Conservation (phyloP, 1,284 basidiomycete genomes). For the Dichomitus squalens region DNA sequence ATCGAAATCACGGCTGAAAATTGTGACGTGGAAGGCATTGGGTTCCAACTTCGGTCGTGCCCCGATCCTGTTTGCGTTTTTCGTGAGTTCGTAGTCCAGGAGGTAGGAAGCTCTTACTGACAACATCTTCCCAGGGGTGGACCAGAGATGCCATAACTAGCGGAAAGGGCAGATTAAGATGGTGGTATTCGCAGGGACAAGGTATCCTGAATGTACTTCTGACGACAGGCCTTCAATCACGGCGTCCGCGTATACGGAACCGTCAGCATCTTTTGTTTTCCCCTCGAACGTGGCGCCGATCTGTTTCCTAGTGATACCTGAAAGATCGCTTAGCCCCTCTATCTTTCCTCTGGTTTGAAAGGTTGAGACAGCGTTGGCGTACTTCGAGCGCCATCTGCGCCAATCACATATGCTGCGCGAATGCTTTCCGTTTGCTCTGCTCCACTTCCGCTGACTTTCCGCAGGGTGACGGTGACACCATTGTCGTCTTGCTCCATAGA, state of each 20-base stretch:
- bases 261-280: constrained; percentile 32
- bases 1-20: constrained; percentile 10
- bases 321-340: not conserved
- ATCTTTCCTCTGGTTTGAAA: too few relatives aligned
- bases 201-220: constrained; percentile 15
- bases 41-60: not conserved
- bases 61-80: not conserved
- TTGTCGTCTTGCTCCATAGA: constrained; percentile 29
- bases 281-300: constrained; percentile 36
- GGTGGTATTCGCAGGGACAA: too few relatives aligned
- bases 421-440: constrained; percentile 17
- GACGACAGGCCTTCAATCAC: constrained; percentile 28
- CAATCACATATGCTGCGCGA: constrained; percentile 34
- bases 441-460: constrained; percentile 1
- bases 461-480: constrained; percentile 24
- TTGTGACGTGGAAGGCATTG: constrained; percentile 7
- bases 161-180: too few relatives aligned
- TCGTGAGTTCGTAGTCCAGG: not conserved
- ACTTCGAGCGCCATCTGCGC: constrained; percentile 43
- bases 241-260: constrained; percentile 36
- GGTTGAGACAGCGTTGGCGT: not conserved
- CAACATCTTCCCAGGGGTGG: too few relatives aligned
- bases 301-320: constrained; percentile 32
- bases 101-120: too few relatives aligned
- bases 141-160: too few relatives aligned